Conservation (phyloP, 495 filamentous ascomycete genomes). For the Chaetomium fimeti region DNA sequence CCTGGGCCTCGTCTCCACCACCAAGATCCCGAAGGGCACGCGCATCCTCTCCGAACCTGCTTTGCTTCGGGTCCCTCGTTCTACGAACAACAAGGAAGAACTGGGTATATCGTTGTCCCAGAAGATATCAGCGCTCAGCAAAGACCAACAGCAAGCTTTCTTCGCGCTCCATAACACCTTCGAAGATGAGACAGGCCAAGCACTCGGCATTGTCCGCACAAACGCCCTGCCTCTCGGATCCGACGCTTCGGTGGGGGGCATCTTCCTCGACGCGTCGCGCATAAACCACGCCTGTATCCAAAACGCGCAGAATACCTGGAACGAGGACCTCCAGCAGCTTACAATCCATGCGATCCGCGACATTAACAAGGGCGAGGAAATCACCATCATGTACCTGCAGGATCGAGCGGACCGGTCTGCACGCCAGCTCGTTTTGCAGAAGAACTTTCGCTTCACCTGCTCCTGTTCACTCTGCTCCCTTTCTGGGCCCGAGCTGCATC, state of each 20-base stretch:
- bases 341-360: neutral
- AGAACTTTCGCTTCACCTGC: neutral
- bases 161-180: neutral
- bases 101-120: neutral
- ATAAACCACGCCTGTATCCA: neutral
- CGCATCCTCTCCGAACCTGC: neutral
- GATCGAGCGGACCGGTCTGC: neutral
- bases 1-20: neutral
- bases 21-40: neutral
- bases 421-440: neutral
- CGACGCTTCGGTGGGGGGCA: neutral
- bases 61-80: neutral
- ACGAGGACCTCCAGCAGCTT: neutral
- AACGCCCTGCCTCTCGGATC: neutral
- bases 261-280: conserved; percentile 2
- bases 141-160: neutral
- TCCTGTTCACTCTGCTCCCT: neutral
- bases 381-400: neutral
- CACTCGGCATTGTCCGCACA: neutral
- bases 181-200: too few species aligned
- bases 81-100: neutral
- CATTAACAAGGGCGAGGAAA: conserved; percentile 4
- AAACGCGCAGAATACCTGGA: conserved; percentile 4
- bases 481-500: neutral
- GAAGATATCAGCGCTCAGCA: neutral